Evolutionary conservation across 2,329 filamentous ascomycete species (phyloP), one percentile per base, ranked within the genome.

Genomic region (Trichophaea hybrida): DNA sequence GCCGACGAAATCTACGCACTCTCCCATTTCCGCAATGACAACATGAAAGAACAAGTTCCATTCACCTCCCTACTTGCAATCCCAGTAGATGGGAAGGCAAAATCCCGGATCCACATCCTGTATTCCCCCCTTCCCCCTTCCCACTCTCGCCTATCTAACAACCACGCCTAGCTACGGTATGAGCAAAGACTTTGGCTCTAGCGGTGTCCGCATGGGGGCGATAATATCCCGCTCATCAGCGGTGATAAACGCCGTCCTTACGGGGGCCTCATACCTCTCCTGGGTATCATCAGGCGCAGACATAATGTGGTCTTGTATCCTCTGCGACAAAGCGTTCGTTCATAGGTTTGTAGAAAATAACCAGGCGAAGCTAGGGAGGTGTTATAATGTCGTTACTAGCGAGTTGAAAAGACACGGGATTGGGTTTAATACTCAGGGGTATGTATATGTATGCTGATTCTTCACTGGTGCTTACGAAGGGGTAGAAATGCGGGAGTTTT

Each of bases 1-100:
- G 76, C 74, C 63, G 79, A 82, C 67, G 80, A 82, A 66, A 76
- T 82, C 43, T 82, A 82, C 65, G 80, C 78, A 1, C 67, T 79
- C 5, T 80, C 78, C 0, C 70, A 76, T 1, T 50, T 17, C 48
- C 48, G 48, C 6, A 43, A 43, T 3, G 24, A 24, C 24, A 24
- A 24, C 24, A 24, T 24, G 24, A 13, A 46, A 46, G 24, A 13
- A 13, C 13, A 6, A 1, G 48, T 32, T 0, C 68, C 71, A 0
- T 80, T 80, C 60, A 72, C 73, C 7, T 80, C 77, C 0, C 69
- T 71, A 0, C 69, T 79, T 1, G 72, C 75, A 0, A 74, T 69
- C 0, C 65, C 77, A 37, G 77, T 82, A 33, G 74, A 81, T 59
- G 70, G 74, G 0, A 63, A 68, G 6, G 72, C 35, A 13, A 8